phyloP scores from a whole-genome alignment of 2,329 filamentous ascomycete species.

The Metarhizium anisopliae region DNA sequence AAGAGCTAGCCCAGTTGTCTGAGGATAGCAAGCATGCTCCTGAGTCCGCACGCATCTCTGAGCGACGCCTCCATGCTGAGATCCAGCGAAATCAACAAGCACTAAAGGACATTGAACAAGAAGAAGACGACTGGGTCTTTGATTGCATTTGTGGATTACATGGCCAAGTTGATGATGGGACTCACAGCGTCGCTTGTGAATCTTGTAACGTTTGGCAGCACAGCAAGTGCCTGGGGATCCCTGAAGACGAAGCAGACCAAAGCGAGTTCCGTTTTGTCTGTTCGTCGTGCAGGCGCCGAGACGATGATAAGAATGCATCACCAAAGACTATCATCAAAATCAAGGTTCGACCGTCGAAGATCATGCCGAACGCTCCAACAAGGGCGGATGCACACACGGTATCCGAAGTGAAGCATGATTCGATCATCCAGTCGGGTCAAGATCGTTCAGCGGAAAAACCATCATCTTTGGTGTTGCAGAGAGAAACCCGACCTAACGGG shows the following conservation, averaged over 20 bases:
- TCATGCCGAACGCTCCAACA: not conserved
- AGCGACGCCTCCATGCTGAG: slow-evolving; percentile 71
- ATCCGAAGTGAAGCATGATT: not conserved
- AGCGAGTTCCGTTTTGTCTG: slow-evolving; percentile 87
- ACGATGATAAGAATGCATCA: slow-evolving; percentile 55
- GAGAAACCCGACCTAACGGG: not conserved
- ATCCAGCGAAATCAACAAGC: slow-evolving; percentile 73
- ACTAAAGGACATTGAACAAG: slow-evolving; percentile 58
- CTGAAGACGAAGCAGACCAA: slow-evolving; percentile 68
- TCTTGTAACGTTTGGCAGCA: slow-evolving; percentile 95
- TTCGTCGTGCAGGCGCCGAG: slow-evolving; percentile 61
- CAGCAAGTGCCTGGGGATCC: slow-evolving; percentile 80
- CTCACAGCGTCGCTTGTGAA: slow-evolving; percentile 90
- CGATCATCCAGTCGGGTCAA: not conserved
- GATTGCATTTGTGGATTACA: slow-evolving; percentile 89
- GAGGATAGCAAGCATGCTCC: slow-evolving; percentile 60
- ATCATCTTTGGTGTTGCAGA: not conserved
- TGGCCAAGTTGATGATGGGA: slow-evolving; percentile 88
- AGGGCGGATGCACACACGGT: not conserved
- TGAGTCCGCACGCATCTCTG: slow-evolving; percentile 57
- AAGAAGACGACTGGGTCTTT: slow-evolving; percentile 87
- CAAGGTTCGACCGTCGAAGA: slow-evolving; percentile 27
- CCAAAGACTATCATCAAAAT: slow-evolving; percentile 41
- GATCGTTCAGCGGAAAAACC: not conserved
- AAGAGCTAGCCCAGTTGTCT: slow-evolving; percentile 71